These are phyloP conservation scores for Oryza australiensis DNA, from an alignment of 176 grass and related monocot species.

Conservation along the genomic window DNA sequence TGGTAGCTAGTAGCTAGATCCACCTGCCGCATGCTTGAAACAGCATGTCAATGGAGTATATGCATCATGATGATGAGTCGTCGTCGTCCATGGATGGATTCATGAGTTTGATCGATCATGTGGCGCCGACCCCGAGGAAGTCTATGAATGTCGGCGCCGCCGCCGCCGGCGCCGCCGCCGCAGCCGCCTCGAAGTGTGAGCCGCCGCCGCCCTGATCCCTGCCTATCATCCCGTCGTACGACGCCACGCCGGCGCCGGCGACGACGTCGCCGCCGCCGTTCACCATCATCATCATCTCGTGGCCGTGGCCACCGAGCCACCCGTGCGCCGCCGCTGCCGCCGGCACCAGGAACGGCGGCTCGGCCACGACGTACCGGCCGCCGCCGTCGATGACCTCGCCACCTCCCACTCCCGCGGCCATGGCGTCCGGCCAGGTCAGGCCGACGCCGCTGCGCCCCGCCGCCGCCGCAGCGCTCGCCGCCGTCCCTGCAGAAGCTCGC, in stretches of 20 bases:
- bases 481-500: not conserved
- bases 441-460: not conserved
- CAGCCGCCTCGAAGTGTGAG: conserved; percentile 21
- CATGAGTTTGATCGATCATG: conserved; percentile 41
- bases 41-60: conserved; percentile 5
- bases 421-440: conserved; percentile 19
- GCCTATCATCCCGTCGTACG: conserved; percentile 22
- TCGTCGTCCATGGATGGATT: not conserved
- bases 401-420: not conserved
- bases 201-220: conserved; percentile 2
- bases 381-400: not conserved
- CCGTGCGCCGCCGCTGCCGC: not conserved
- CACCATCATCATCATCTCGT: conserved; percentile 18
- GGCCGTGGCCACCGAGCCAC: conserved; percentile 3
- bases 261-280: not conserved
- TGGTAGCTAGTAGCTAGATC: conserved; percentile 22
- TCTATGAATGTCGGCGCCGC: conserved; percentile 74
- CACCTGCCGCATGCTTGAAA: conserved; percentile 22
- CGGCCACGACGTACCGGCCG: conserved; percentile 10
- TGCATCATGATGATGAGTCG: not conserved
- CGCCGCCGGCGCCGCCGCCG: conserved; percentile 21
- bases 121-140: conserved; percentile 91
- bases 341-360: conserved; percentile 16
- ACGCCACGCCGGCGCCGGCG: not conserved
- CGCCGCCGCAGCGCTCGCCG: not conserved